Percentiles rank a stretch among this genome's conserved stretches.
Conservation (phyloP, 352 stramenopile genomes). For the Nothophytophthora sp. region DNA sequence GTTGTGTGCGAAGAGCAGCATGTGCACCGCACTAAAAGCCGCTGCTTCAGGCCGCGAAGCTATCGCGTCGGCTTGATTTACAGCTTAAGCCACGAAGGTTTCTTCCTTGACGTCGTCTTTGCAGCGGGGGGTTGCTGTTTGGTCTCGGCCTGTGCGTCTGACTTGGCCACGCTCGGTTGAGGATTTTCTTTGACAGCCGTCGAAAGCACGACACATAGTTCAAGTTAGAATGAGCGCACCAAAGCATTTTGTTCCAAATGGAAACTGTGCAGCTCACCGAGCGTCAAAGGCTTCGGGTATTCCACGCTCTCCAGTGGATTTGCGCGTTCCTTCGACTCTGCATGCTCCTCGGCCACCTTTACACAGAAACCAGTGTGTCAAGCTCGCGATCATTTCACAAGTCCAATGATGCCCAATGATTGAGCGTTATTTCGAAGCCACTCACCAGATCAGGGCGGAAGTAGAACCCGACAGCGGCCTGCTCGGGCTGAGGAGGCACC, state of each 20-base stretch:
- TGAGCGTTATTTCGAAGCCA: not conserved
- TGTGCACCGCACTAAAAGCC: too few species aligned
- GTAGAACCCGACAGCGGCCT: constrained; percentile 43
- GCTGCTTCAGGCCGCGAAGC: too few species aligned
- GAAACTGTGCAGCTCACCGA: constrained; percentile 32
- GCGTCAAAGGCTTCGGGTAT: constrained; percentile 51
- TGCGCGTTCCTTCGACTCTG: constrained; percentile 42
- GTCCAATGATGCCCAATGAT: not conserved
- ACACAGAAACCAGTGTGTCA: not conserved
- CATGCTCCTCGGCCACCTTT: constrained; percentile 34
- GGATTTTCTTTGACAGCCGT: too few species aligned
- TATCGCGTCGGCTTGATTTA: too few species aligned
- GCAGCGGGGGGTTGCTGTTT: constrained; percentile 27
- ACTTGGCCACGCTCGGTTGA: constrained; percentile 10
- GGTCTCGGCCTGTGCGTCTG: constrained; percentile 22
- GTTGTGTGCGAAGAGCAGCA: too few species aligned
- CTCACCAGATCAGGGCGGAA: constrained; percentile 61
- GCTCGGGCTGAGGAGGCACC: constrained; percentile 15
- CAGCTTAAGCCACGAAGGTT: constrained; percentile 78
- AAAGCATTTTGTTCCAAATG: too few species aligned
- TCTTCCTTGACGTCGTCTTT: constrained; percentile 49
- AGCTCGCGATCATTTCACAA: too few species aligned
- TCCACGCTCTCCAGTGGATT: constrained; percentile 18
- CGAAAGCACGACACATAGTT: too few species aligned
- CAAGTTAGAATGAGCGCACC: too few species aligned